Base-by-base conservation (phyloP, 495 filamentous ascomycete genomes). In the Aspergillus indologenus region DNA sequence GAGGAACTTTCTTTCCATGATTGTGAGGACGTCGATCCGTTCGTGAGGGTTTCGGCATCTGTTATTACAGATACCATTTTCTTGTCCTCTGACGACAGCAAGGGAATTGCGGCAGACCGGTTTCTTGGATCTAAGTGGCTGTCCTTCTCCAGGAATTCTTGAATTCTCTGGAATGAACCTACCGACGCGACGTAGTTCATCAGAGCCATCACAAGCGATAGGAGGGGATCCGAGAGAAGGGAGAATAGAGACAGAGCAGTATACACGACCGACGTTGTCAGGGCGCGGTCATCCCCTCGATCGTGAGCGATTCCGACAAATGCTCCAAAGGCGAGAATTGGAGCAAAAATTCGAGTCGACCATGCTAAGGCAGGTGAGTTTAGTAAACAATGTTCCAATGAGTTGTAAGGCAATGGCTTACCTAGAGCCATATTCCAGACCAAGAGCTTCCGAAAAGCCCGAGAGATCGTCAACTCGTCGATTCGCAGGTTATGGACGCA, bases 161-260 rank as follows among this genome's bases (percentile, higher is more conserved):
- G 83, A 19, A 88, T 85, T 3, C 86, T 76, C 22, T 68, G 63
- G 50, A 88, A 80, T 50, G 83, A 86, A 7, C 83, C 83, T 3
- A 83, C 64, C 0, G 79, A 81, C 1, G 79, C 81, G 9, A 79
- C 69, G 26, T 87, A 76, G 7, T 62, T 65, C 53, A 83, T 80
- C 5, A 88, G 63, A 7, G 73, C 72, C 72, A 83, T 81, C 44
- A 90, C 82, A n/a, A 89, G 62, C 3, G 65, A 73, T 6, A 76
- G 61, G 1, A 87, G 71, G 0, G 87, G 87, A 9, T 77, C 72
- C 1, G 83, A 71, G 18, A 90, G 67, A 7, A 90, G 75, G 0
- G 81, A 71, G 55, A 88, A 83, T 0, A 88, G 79, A 0, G 85
- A 83, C 2, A 88, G 59, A 0, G 85, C 79, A 0, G 85, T 87